Evolutionary conservation across 1,284 basidiomycete species (phyloP).

Genomic region (Volvariella surrecta): DNA sequence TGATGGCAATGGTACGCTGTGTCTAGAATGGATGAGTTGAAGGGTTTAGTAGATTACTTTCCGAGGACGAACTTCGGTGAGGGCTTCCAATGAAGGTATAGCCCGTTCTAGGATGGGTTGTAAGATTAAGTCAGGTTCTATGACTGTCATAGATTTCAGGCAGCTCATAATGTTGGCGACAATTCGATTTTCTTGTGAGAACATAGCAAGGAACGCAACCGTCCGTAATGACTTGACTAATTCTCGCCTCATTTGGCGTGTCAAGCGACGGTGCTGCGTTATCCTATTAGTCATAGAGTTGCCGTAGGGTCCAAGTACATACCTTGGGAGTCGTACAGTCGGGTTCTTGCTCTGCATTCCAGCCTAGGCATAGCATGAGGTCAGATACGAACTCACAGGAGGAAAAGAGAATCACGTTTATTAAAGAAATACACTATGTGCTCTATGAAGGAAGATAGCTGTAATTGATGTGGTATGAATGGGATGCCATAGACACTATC

Average conservation of each 20-base stretch:
- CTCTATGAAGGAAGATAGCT: conserved; percentile 81
- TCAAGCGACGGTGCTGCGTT: conserved; percentile 63
- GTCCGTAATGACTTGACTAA: conserved; percentile 81
- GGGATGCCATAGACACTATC: neutral
- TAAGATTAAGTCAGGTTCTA: conserved; percentile 87
- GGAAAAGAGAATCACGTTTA: conserved; percentile 41
- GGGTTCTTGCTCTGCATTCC: conserved; percentile 74
- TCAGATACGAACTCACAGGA: neutral
- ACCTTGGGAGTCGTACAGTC: conserved; percentile 80
- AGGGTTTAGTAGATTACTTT: neutral
- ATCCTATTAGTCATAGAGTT: conserved; percentile 6
- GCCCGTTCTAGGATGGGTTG: conserved; percentile 83
- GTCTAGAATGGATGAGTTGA: conserved; percentile 37
- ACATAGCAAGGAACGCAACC: conserved; percentile 83
- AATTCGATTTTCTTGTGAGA: conserved; percentile 69
- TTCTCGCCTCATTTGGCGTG: conserved; percentile 74
- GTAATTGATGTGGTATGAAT: conserved; percentile 1
- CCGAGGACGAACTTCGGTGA: conserved; percentile 60
- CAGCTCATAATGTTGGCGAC: conserved; percentile 63
- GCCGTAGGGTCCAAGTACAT: conserved; percentile 10
- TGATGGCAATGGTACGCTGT: conserved; percentile 78
- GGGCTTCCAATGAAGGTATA: conserved; percentile 77
- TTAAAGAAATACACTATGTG: conserved; percentile 85
- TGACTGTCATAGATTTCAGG: conserved; percentile 66
- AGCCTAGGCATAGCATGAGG: conserved; percentile 34